Evolutionary conservation across 2,329 filamentous ascomycete genomes (phyloP).

Genomic region (Colletotrichum scovillei): DNA sequence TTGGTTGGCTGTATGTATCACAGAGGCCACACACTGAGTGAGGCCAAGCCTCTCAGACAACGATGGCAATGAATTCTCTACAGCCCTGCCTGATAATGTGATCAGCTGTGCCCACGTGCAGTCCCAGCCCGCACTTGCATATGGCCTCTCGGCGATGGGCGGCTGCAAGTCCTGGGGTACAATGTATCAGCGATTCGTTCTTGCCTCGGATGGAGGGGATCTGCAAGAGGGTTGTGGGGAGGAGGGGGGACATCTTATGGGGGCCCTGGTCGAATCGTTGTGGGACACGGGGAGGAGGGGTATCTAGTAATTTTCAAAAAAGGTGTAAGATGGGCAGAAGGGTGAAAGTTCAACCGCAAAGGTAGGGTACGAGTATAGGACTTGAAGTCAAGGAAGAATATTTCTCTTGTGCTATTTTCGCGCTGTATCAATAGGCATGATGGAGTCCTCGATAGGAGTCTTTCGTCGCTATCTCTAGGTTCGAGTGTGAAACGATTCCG

Average conservation of each 20-base stretch:
- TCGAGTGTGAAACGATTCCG: not conserved
- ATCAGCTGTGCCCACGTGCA: constrained; percentile 13
- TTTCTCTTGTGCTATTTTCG: not conserved
- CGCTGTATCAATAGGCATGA: too few relatives aligned
- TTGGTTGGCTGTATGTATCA: constrained; percentile 46
- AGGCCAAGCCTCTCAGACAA: not conserved
- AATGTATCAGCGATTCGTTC: constrained; percentile 13
- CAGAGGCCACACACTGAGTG: constrained; percentile 41
- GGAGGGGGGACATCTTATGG: not conserved
- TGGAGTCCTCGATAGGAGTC: not conserved
- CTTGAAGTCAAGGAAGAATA: not conserved
- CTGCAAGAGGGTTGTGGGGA: not conserved
- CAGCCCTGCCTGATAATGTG: not conserved
- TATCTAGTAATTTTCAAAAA: not conserved
- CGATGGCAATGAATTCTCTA: not conserved
- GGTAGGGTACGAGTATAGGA: not conserved
- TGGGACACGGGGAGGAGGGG: not conserved
- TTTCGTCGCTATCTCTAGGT: not conserved
- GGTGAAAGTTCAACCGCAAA: not conserved
- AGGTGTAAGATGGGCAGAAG: not conserved
- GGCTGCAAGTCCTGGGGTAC: constrained; percentile 2
- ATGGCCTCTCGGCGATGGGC: constrained; percentile 22
- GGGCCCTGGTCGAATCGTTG: not conserved
- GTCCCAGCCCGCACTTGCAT: constrained; percentile 14
- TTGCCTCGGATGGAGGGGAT: constrained; percentile 11